Evolutionary conservation across 345 rosid species (phyloP).

Genomic region (Bruguiera gymnorhiza): DNA sequence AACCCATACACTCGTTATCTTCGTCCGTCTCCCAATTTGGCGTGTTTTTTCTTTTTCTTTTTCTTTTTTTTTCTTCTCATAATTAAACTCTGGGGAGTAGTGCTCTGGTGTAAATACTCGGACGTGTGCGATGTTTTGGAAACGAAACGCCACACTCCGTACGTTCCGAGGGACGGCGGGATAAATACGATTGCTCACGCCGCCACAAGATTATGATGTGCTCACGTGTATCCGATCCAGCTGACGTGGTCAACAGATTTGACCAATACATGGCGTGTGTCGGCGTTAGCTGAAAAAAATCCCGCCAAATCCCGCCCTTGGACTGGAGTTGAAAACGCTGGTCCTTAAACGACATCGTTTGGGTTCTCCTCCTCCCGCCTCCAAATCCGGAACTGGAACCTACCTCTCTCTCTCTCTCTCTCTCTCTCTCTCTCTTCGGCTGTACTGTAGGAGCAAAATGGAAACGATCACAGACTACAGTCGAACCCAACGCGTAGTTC

Average conservation of each 20-base stretch:
- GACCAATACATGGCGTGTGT: no score
- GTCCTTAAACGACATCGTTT: slow-evolving; percentile 3
- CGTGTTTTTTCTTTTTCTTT: no score
- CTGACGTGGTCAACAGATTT: no score
- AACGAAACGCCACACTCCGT: no score
- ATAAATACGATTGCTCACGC: no score
- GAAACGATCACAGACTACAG: slow-evolving; percentile 41
- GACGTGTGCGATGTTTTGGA: no score
- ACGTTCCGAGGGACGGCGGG: neutral
- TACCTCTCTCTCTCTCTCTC: neutral
- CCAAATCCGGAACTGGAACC: neutral
- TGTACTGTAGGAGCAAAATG: neutral
- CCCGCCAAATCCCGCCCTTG: slow-evolving; percentile 24
- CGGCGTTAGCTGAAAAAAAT: neutral
- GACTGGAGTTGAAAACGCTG: neutral
- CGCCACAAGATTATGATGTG: no score
- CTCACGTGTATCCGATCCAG: no score
- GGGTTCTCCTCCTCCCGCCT: neutral
- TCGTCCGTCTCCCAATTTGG: neutral
- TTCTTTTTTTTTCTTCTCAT: no score
- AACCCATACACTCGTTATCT: neutral
- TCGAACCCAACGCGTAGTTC: slow-evolving; percentile 70
- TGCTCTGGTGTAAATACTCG: neutral
- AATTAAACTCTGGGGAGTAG: neutral
- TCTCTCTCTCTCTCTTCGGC: slow-evolving; percentile 1